Base-by-base conservation (phyloP, 2,329 filamentous ascomycete species). In the Fusarium longipes region DNA sequence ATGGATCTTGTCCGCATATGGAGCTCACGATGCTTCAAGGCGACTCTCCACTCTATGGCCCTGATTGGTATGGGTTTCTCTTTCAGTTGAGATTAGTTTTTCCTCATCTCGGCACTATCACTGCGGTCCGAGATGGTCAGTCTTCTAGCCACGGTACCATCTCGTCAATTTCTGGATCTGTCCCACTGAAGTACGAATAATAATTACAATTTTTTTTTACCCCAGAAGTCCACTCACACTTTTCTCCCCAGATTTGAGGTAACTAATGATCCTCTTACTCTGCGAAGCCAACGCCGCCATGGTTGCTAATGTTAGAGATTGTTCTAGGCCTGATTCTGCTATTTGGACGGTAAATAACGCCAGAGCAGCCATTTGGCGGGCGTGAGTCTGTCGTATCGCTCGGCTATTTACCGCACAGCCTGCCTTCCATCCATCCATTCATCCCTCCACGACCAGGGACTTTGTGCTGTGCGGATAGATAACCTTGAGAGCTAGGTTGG, bases 191-290 rank as follows among this genome's bases (percentile, higher is more conserved):
- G 50, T 25, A 50, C 47, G 33, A 47, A 48, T 47, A 27, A 47
- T 44, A 52, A 43, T 43, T 44, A 43, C 36, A 39, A 44, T 45
- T 36, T 54, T 45, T 36, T 54, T 35, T 66, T 73, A 73, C 68
- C 70, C 70, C 70, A 68, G 52, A 55, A 55, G 57, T 63, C 70
- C 70, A 73, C 70, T 67, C 70, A 64, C 70, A 69, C 68, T 65
- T 60, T 68, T 70, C 56, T 57, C 67, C 65, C 66, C 62, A 53
- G 62, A 56, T 68, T 59, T 45, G 42, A 63, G 56, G 40, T 33
- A 63, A n/a, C n/a, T n/a, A n/a, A 63, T 53, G 59, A 49, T 59
- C 57, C 52, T 67, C 52, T 22, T 60, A 50, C 36, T 51, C 22
- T 61, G 38, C 45, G 25, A 52, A 62, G 42, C 40, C 38, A 52